Evolutionary conservation across 2,329 filamentous ascomycete genomes (phyloP).

Genomic region (Fonsecaea multimorphosa): DNA sequence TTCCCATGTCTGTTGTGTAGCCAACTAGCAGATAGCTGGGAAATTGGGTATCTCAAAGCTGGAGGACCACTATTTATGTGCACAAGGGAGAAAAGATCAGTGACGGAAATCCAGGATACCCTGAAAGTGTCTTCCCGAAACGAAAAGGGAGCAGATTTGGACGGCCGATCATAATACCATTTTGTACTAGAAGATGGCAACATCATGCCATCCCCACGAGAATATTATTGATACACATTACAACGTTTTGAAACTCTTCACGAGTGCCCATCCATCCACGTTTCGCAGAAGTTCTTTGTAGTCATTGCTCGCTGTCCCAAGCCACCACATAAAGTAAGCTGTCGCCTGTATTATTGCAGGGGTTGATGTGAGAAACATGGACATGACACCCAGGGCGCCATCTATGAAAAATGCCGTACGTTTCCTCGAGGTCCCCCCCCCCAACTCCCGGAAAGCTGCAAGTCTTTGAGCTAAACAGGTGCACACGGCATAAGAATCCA

Average conservation of each 20-base stretch:
- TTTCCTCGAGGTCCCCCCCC: no score
- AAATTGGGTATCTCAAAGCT: background rate
- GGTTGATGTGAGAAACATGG: no score
- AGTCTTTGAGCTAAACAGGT: no score
- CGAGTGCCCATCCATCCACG: background rate
- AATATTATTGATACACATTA: background rate
- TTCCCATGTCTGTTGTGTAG: slow-evolving; percentile 1
- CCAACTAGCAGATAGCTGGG: background rate
- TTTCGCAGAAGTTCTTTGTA: background rate
- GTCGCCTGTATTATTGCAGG: no score
- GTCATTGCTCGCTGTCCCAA: background rate
- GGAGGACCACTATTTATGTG: background rate
- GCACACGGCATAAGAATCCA: no score
- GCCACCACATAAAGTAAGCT: background rate
- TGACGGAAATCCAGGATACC: background rate
- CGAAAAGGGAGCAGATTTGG: slow-evolving; percentile 14
- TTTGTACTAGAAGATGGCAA: background rate
- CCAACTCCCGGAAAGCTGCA: no score
- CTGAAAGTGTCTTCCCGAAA: background rate
- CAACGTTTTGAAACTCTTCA: background rate
- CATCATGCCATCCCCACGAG: background rate
- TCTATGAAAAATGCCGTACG: no score
- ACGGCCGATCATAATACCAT: slow-evolving; percentile 6
- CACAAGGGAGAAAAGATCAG: background rate
- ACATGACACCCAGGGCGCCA: no score